These are phyloP conservation scores for Fusarium multiceps DNA, from an alignment of 2,329 filamentous ascomycete genomes.

Conservation along the genomic window DNA sequence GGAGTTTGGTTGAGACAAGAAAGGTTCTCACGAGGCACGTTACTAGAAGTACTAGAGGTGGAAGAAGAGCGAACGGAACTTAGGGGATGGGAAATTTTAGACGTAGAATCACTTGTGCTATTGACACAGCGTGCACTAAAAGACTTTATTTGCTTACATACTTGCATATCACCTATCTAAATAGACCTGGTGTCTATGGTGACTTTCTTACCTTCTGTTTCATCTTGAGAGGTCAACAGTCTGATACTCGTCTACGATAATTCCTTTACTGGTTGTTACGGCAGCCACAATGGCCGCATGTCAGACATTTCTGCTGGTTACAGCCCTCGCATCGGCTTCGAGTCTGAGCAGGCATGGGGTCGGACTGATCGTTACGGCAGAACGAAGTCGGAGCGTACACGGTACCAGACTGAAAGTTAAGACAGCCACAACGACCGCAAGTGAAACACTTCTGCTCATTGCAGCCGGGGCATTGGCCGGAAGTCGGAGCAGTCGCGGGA, in stretches of 20 bases:
- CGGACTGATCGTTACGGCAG: background rate
- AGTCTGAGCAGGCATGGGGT: background rate
- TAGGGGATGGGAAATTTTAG: slow-evolving; percentile 32
- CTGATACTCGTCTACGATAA: background rate
- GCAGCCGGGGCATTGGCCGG: background rate
- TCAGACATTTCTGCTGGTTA: background rate
- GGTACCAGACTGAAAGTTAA: background rate
- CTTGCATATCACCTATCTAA: too few relatives aligned
- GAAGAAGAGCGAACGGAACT: slow-evolving; percentile 77
- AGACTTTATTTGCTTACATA: slow-evolving; percentile 11
- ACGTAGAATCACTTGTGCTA: slow-evolving; percentile 30
- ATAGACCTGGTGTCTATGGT: background rate
- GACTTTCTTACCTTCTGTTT: background rate
- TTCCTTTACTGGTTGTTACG: background rate
- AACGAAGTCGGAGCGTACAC: background rate
- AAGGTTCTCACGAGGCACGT: slow-evolving; percentile 85
- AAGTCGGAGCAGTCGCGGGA: background rate
- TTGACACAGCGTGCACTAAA: slow-evolving; percentile 25
- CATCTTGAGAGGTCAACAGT: background rate
- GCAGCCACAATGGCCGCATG: background rate
- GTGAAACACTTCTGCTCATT: background rate
- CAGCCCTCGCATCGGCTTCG: background rate
- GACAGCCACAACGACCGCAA: background rate
- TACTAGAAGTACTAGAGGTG: slow-evolving; percentile 84
- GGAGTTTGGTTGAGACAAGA: slow-evolving; percentile 86